Evolutionary conservation across 2,329 filamentous ascomycete genomes (phyloP), one percentile per base, ranked within the genome.

Genomic region (Apiospora rasikravindrae): DNA sequence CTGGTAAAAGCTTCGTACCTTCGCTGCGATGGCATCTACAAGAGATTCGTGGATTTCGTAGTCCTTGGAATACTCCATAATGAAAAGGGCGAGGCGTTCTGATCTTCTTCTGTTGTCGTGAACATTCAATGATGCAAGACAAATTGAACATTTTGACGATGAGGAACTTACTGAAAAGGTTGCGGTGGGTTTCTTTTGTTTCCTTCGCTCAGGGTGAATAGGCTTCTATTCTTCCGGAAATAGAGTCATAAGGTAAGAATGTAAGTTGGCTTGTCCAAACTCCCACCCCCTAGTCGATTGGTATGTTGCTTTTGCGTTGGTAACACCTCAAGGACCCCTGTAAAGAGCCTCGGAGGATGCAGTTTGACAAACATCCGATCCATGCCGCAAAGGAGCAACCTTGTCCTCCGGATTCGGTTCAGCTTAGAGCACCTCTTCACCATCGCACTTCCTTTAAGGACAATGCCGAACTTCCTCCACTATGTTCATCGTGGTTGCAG

Each of bases 31-130:
- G 2, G 2, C 10, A 11, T n/a, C 2, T 8, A 40, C 3, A 11
- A 2, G 16, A 13, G 19, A 13, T 29, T 79, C 76, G 74, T 79
- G 57, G 3, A 2, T 1, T 13, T 14, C 33, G 11, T 13, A 13
- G 2, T n/a, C 57, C 10, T n/a, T 64, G 1, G 22, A n/a, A 22
- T 2, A 37, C 16, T 37, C 53, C 53, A 61, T 37, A 2, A 10
- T 22, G 51, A 6, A 7, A 33, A 57, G 22, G 51, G 26, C 14
- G 51, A 16, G 13, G n/a, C 2, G 47, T 4, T 51, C n/a, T 24
- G 2, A 24, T 51, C 40, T 13, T 14, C 40, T 14, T 11, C 0
- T 2, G n/a, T 14, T 14, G 4, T 2, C 49, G n/a, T 53, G 49
- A 26, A 53, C 2, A 13, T 14, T 4, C 2, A 51, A 51, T 22